Evolutionary conservation across 768 basidiomycete species (phyloP).

Genomic region (Flagelloscypha sp.): DNA sequence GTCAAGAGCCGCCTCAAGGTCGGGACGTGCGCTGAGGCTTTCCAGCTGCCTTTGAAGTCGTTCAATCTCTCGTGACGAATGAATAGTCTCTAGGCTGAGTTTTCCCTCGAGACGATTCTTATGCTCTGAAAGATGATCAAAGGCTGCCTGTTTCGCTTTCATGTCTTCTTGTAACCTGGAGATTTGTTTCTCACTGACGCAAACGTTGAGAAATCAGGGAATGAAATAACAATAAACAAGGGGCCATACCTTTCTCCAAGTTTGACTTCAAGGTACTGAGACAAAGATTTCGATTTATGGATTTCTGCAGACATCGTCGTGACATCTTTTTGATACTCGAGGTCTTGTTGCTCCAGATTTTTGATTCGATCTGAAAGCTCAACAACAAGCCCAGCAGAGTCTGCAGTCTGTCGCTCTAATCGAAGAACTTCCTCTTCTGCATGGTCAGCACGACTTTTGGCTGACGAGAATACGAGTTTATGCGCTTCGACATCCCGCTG

Average conservation of each 20-base stretch:
- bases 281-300: conserved; percentile 54
- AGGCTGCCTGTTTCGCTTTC: conserved; percentile 32
- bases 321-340: conserved; percentile 46
- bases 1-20: conserved; percentile 44
- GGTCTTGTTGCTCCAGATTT: conserved; percentile 26
- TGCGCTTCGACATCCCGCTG: conserved; percentile 27
- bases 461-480: too few species aligned
- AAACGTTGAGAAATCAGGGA: conserved; percentile 5
- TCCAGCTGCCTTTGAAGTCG: conserved; percentile 52
- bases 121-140: conserved; percentile 48
- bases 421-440: conserved; percentile 21
- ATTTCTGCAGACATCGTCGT: conserved; percentile 57
- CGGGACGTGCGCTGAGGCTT: conserved; percentile 42
- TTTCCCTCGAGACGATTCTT: conserved; percentile 58
- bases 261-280: conserved; percentile 56
- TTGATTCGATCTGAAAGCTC: too few species aligned
- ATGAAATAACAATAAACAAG: conserved; percentile 1
- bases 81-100: conserved; percentile 52
- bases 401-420: conserved; percentile 30
- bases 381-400: conserved; percentile 31
- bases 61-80: conserved; percentile 57
- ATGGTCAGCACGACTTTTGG: too few species aligned
- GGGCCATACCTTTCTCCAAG: conserved; percentile 48
- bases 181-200: conserved; percentile 40
- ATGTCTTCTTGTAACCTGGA: conserved; percentile 29